phyloP scores from a whole-genome alignment of 208 protist genomes.

The Trypanosoma scelopori region DNA sequence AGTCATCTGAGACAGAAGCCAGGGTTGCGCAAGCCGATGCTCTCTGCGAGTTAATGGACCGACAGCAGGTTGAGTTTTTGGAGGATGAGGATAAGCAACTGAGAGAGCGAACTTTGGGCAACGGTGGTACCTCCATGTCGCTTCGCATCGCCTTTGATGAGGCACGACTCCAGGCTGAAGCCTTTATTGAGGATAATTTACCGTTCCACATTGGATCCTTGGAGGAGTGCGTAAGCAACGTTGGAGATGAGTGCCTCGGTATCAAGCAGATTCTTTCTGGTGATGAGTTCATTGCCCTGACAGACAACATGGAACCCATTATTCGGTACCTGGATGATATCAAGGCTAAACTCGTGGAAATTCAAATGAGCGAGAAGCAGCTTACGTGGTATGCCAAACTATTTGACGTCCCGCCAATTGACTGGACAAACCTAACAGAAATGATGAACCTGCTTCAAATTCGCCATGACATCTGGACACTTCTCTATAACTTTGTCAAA shows the following conservation, averaged over 20 bases:
- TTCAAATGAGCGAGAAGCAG: constrained; percentile 65
- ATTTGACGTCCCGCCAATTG: constrained; percentile 74
- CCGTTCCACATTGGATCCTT: constrained; percentile 69
- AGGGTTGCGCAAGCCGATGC: constrained; percentile 80
- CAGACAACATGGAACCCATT: constrained; percentile 81
- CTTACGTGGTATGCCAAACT: constrained; percentile 85
- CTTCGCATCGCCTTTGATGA: constrained; percentile 87
- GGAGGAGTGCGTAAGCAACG: constrained; percentile 61
- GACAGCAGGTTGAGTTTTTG: constrained; percentile 84
- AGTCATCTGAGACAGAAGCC: constrained; percentile 47
- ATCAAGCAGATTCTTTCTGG: constrained; percentile 85
- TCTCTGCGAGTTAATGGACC: constrained; percentile 91
- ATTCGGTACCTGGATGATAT: constrained; percentile 87
- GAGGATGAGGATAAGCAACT: constrained; percentile 91
- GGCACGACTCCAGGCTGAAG: constrained; percentile 74
- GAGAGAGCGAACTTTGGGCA: constrained; percentile 86
- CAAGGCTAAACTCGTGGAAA: constrained; percentile 66
- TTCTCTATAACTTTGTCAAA: constrained; percentile 83
- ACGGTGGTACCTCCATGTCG: constrained; percentile 54
- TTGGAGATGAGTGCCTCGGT: constrained; percentile 86
- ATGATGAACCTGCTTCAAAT: constrained; percentile 64
- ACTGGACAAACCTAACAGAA: constrained; percentile 77
- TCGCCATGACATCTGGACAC: constrained; percentile 79
- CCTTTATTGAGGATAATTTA: constrained; percentile 89
- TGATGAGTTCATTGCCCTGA: constrained; percentile 82